phyloP scores from a whole-genome alignment of 768 basidiomycete genomes.

The Symmetrospora coprosmae region DNA sequence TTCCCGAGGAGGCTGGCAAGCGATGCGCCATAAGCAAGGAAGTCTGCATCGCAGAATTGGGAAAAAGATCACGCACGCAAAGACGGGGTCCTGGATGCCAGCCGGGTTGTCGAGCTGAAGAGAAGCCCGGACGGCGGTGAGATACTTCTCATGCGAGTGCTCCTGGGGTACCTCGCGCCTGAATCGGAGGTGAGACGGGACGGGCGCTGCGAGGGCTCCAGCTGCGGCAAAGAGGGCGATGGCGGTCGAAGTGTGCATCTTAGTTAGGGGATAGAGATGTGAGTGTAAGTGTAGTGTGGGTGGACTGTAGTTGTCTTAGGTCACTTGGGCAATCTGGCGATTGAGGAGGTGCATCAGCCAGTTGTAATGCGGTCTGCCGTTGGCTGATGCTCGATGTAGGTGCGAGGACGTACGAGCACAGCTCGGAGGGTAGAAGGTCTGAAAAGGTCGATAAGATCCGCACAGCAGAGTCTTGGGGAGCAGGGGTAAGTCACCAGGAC shows the following conservation, averaged over 20 bases:
- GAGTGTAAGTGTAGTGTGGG: background rate
- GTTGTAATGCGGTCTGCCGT: background rate
- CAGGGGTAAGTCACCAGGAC: slow-evolving; percentile 2
- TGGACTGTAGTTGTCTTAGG: too few relatives aligned
- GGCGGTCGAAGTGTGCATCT: background rate
- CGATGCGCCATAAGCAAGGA: too few relatives aligned
- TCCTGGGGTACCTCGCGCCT: slow-evolving; percentile 35
- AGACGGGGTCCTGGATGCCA: slow-evolving; percentile 45
- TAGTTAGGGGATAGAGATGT: background rate
- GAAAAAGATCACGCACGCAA: too few relatives aligned
- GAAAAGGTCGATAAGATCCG: background rate
- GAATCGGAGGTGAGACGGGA: too few relatives aligned
- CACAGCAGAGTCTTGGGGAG: too few relatives aligned
- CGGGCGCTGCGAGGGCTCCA: too few relatives aligned
- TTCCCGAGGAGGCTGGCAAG: slow-evolving; percentile 54
- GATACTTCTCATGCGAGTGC: slow-evolving; percentile 52
- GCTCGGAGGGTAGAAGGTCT: background rate
- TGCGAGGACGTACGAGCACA: background rate
- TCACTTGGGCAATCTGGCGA: background rate
- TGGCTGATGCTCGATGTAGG: background rate
- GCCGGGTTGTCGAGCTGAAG: slow-evolving; percentile 49
- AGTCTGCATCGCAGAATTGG: too few relatives aligned
- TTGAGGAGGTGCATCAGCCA: background rate
- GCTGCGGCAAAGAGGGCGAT: background rate
- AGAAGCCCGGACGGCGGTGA: slow-evolving; percentile 44